A percentile compares a stretch with the other conserved stretches of the same genome.
phyloP scores from a whole-genome alignment of 768 basidiomycete species.

The Coprinopsis cinerea region DNA sequence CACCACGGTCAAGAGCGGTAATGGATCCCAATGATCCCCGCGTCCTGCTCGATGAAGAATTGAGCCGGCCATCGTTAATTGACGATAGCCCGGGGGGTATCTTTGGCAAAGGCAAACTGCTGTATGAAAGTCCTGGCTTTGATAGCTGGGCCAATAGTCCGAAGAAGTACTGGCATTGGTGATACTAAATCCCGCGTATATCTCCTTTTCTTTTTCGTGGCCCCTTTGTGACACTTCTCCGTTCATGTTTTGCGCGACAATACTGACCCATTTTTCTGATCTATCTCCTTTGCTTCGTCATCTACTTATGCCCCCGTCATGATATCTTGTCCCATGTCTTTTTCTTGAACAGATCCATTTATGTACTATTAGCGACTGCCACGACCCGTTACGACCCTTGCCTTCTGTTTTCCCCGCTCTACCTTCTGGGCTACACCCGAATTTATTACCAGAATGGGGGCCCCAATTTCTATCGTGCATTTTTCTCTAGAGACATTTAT shows the following conservation, averaged over 20 bases:
- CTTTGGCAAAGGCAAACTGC: constrained; percentile 51
- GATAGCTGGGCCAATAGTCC: constrained; percentile 45
- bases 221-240: constrained; percentile 1
- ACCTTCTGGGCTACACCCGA: too few relatives aligned
- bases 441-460: too few relatives aligned
- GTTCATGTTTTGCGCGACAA: too few relatives aligned
- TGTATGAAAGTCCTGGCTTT: constrained; percentile 73
- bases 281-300: neutral
- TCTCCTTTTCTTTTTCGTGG: constrained; percentile 2
- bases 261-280: too few relatives aligned
- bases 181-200: neutral
- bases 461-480: too few relatives aligned
- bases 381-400: constrained; percentile 5
- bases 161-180: constrained; percentile 47
- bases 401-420: constrained; percentile 1
- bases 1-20: constrained; percentile 44
- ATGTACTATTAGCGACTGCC: too few relatives aligned
- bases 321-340: constrained; percentile 1
- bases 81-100: constrained; percentile 64
- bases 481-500: too few relatives aligned
- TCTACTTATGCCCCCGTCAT: neutral
- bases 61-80: constrained; percentile 43
- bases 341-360: constrained; percentile 1
- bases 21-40: constrained; percentile 72
- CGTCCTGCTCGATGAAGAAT: constrained; percentile 65